Conservation (phyloP, 2,329 filamentous ascomycete genomes). For the Curvularia eragrostidis region DNA sequence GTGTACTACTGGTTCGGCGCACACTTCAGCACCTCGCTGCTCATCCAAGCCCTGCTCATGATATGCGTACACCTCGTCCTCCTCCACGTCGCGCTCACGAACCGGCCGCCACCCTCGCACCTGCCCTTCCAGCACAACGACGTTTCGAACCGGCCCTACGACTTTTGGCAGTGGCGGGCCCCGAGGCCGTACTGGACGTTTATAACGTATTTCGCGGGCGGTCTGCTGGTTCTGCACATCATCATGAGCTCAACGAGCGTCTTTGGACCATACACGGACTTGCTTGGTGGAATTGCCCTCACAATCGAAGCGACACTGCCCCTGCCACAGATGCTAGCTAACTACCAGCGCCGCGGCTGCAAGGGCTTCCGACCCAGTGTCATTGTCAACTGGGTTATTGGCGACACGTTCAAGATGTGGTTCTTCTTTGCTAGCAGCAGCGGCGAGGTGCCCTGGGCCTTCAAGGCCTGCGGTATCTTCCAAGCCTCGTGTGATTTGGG, state of each 20-base stretch:
- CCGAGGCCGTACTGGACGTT: constrained; percentile 83
- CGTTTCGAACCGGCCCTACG: constrained; percentile 67
- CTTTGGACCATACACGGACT: constrained; percentile 69
- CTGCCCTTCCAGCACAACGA: constrained; percentile 66
- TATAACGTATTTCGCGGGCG: constrained; percentile 69
- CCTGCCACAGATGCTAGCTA: constrained; percentile 77
- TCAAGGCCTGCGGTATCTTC: constrained; percentile 83
- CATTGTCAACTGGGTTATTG: constrained; percentile 77
- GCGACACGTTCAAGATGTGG: constrained; percentile 82
- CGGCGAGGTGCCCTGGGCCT: constrained; percentile 73
- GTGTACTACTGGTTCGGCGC: constrained; percentile 71
- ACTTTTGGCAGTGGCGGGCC: constrained; percentile 83
- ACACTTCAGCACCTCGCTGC: constrained; percentile 64
- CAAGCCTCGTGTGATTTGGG: constrained; percentile 78
- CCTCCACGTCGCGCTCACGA: constrained; percentile 66
- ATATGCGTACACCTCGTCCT: constrained; percentile 64
- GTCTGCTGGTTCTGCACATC: constrained; percentile 69
- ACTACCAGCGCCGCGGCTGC: constrained; percentile 71
- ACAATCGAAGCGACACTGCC: constrained; percentile 82
- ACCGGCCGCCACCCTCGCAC: constrained; percentile 57
- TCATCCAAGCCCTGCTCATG: constrained; percentile 67
- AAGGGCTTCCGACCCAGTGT: constrained; percentile 80
- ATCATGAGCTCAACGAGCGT: constrained; percentile 65
- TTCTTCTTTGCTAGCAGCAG: constrained; percentile 77
- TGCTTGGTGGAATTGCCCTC: constrained; percentile 78